phyloP scores from a whole-genome alignment of 2,329 filamentous ascomycete genomes.

The Tolypocladium sp. region DNA sequence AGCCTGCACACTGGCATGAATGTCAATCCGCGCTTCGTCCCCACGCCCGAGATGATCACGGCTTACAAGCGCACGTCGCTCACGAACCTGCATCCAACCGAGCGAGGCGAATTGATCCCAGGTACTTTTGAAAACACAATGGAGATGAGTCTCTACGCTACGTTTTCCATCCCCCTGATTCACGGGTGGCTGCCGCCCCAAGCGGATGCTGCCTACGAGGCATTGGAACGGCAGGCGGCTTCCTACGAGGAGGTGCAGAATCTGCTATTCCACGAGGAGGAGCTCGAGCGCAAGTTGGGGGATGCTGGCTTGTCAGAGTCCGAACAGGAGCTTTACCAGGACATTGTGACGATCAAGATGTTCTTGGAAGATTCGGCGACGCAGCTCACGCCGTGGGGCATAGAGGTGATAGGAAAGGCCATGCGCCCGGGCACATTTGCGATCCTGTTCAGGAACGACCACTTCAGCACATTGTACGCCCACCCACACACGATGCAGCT shows the following conservation, averaged over 20 bases:
- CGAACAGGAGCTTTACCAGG: constrained; percentile 73
- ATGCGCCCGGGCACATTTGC: constrained; percentile 72
- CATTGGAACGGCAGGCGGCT: constrained; percentile 64
- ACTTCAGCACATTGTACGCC: constrained; percentile 90
- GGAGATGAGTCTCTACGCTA: constrained; percentile 86
- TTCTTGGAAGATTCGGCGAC: constrained; percentile 77
- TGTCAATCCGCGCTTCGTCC: constrained; percentile 83
- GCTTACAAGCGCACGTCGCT: constrained; percentile 43
- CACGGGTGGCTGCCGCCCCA: constrained; percentile 84
- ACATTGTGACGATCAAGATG: constrained; percentile 74
- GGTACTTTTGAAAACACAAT: constrained; percentile 80
- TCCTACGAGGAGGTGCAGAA: constrained; percentile 92
- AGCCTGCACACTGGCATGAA: constrained; percentile 96
- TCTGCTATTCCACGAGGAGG: constrained; percentile 79
- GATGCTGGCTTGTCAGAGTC: constrained; percentile 50
- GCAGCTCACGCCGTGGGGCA: constrained; percentile 74
- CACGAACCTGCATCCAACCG: constrained; percentile 40
- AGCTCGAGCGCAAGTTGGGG: constrained; percentile 68
- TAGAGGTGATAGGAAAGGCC: constrained; percentile 62
- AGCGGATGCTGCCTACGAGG: constrained; percentile 55
- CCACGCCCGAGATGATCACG: constrained; percentile 37
- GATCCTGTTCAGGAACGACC: constrained; percentile 93
- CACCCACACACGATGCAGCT: constrained; percentile 70
- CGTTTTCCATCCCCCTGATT: constrained; percentile 79
- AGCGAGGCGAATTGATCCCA: constrained; percentile 38